These are phyloP conservation scores for Podospora appendiculata DNA, from an alignment of 495 filamentous ascomycete species.

Conservation along the genomic window DNA sequence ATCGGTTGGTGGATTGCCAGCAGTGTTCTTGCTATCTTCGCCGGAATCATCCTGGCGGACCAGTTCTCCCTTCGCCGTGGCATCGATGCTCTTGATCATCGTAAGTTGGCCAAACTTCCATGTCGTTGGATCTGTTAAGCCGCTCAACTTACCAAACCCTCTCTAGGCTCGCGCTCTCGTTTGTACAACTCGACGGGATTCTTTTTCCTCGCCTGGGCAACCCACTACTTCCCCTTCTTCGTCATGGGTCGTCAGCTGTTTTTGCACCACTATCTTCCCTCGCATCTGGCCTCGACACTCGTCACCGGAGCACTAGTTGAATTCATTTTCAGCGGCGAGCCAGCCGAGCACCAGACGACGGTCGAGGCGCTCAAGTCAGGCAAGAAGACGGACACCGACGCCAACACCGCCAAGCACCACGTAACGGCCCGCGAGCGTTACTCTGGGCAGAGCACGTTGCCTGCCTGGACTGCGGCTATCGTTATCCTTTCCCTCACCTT, in stretches of 20 bases:
- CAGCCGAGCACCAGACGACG: constrained; percentile 43
- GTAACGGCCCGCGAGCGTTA: constrained; percentile 71
- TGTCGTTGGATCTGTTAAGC: no score
- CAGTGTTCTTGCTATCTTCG: constrained; percentile 86
- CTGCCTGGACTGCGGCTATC: constrained; percentile 66
- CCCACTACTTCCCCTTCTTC: constrained; percentile 97
- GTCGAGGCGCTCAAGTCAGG: constrained; percentile 41
- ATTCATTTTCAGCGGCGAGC: constrained; percentile 90
- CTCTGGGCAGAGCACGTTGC: constrained; percentile 67
- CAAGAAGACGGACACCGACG: constrained; percentile 36
- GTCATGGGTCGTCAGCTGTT: constrained; percentile 98
- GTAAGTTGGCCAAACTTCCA: constrained; percentile 48
- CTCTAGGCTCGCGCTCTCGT: constrained; percentile 73
- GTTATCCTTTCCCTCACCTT: constrained; percentile 63
- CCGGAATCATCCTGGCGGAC: constrained; percentile 84
- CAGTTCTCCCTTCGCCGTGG: constrained; percentile 88
- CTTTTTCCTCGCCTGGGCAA: constrained; percentile 96
- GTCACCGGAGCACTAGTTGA: constrained; percentile 95
- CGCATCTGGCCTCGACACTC: constrained; percentile 85
- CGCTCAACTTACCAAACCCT: constrained; percentile 10
- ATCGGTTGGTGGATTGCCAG: constrained; percentile 96
- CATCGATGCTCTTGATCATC: constrained; percentile 85
- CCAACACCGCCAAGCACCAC: constrained; percentile 37
- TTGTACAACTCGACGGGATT: constrained; percentile 98
- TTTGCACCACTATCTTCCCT: constrained; percentile 94